Evolutionary conservation across 305 asterid species (phyloP).

Genomic region (Ilex paraguariensis): DNA sequence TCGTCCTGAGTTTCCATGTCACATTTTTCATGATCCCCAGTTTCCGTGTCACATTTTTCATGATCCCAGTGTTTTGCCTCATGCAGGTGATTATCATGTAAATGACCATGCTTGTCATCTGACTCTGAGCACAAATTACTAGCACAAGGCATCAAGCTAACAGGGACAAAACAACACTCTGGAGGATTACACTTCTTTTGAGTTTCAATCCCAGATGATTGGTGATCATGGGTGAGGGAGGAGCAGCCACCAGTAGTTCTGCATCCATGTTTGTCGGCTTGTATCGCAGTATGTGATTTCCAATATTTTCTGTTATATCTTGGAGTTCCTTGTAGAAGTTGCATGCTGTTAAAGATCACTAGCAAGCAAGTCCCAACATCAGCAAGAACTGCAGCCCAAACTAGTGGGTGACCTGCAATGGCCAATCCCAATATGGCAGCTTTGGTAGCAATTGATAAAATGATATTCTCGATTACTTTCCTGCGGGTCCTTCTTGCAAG

Average conservation of each 20-base stretch:
- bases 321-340: slow-evolving; percentile 35
- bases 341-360: slow-evolving; percentile 82
- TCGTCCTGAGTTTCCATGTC: slow-evolving; percentile 4
- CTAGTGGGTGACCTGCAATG: slow-evolving; percentile 79
- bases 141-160: slow-evolving; percentile 1
- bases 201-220: slow-evolving; percentile 20
- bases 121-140: slow-evolving; percentile 12
- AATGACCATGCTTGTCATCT: slow-evolving; percentile 8
- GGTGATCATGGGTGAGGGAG: slow-evolving; percentile 15
- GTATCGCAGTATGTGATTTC: slow-evolving; percentile 10
- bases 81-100: slow-evolving; percentile 4
- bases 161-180: background rate
- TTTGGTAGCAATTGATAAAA: slow-evolving; percentile 47
- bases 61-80: background rate
- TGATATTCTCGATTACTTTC: slow-evolving; percentile 62
- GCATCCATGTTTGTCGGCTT: slow-evolving; percentile 11
- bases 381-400: slow-evolving; percentile 82
- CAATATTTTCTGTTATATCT: slow-evolving; percentile 10
- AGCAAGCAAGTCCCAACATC: slow-evolving; percentile 82
- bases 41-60: too few species aligned
- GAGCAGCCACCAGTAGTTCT: slow-evolving; percentile 1
- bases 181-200: slow-evolving; percentile 12
- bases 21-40: slow-evolving; percentile 1
- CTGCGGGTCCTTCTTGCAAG: slow-evolving; percentile 49
- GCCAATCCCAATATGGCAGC: slow-evolving; percentile 63